A percentile compares a stretch with the other conserved stretches of the same genome.
phyloP scores from a whole-genome alignment of 257 asterid species.

The Solanum chilense region DNA sequence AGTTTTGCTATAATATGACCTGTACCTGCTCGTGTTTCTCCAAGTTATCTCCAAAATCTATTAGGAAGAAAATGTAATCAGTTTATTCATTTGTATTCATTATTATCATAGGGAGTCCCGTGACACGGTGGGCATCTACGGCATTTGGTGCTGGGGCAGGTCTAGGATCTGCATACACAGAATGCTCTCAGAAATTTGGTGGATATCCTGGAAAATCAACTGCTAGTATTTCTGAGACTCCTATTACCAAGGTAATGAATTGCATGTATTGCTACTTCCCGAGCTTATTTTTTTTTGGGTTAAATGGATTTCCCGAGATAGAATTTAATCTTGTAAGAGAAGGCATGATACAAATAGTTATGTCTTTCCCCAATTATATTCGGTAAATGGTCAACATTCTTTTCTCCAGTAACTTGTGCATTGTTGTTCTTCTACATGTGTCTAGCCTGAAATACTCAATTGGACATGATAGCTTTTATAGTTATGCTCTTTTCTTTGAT shows the following conservation, averaged over 20 bases:
- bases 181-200: conserved; percentile 56
- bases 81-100: not conserved
- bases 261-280: not conserved
- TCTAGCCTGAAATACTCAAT: not conserved
- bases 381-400: not conserved
- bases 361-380: not conserved
- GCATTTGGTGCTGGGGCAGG: conserved; percentile 87
- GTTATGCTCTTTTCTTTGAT: not conserved
- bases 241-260: conserved; percentile 35
- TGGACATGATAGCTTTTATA: not conserved
- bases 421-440: not conserved
- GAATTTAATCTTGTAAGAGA: not conserved
- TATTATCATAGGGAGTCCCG: conserved; percentile 68
- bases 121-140: conserved; percentile 82
- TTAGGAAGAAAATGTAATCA: not conserved
- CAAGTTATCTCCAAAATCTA: not conserved
- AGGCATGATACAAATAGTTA: not conserved
- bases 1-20: not conserved
- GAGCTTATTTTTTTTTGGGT: not conserved
- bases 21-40: not conserved
- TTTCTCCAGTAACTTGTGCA: not conserved
- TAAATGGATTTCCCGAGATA: not conserved
- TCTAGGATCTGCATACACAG: conserved; percentile 78
- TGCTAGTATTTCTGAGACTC: conserved; percentile 19
- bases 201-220: conserved; percentile 33